Conservation (phyloP, 768 basidiomycete genomes). For the Psilocybe cubensis region DNA sequence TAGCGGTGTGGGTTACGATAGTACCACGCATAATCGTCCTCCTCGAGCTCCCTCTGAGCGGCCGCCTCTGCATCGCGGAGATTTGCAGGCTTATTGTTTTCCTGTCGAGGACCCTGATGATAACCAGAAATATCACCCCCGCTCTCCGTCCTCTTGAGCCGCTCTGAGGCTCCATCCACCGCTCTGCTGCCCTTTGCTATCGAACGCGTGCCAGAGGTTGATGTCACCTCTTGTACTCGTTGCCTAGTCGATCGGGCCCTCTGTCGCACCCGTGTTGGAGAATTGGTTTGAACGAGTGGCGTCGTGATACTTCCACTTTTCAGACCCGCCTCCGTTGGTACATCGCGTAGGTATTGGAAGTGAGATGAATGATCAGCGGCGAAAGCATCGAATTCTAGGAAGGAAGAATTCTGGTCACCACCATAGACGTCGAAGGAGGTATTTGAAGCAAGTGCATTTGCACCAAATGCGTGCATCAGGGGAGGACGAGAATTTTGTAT, state of each 20-base stretch:
- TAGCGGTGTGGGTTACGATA: constrained; percentile 23
- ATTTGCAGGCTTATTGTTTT: not conserved
- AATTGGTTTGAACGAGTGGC: not conserved
- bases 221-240: not conserved
- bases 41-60: constrained; percentile 15
- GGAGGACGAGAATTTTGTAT: not conserved
- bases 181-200: not conserved
- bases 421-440: not conserved
- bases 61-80: constrained; percentile 9
- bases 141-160: not conserved
- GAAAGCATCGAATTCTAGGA: not conserved
- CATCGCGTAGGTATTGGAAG: not conserved
- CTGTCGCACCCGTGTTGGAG: not conserved
- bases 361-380: not conserved
- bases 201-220: not conserved
- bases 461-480: not conserved
- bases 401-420: not conserved
- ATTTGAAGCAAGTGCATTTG: not conserved
- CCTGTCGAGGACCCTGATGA: not conserved
- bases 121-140: not conserved
- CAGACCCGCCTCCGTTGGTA: not conserved
- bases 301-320: not conserved
- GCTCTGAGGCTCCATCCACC: not conserved
- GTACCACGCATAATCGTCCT: constrained; percentile 28
- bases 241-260: not conserved